phyloP scores from a whole-genome alignment of 208 protist genomes.

The Phytomonas francai region DNA sequence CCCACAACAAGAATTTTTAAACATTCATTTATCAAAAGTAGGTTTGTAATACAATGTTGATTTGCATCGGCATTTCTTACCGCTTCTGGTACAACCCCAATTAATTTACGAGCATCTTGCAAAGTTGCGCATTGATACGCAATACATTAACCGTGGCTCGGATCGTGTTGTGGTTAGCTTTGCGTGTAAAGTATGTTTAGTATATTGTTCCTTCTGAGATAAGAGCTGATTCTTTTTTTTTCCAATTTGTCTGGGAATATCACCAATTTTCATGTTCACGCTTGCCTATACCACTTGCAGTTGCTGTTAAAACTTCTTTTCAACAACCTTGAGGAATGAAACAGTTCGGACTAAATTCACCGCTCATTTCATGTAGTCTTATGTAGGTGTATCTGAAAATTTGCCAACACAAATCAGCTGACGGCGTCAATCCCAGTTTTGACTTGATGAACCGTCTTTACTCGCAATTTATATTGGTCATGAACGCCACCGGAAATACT shows the following conservation, averaged over 20 bases:
- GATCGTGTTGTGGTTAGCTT: background rate
- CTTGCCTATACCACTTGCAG: too few relatives aligned
- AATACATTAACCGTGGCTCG: background rate
- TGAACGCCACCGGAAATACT: background rate
- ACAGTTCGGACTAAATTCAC: too few relatives aligned
- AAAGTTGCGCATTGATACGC: background rate
- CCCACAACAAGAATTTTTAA: background rate
- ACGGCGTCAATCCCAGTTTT: background rate
- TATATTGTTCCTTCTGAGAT: background rate
- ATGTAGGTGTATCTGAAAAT: background rate
- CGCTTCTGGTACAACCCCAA: background rate
- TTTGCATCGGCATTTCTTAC: background rate
- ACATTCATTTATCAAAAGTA: background rate
- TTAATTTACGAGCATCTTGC: background rate
- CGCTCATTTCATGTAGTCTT: too few relatives aligned
- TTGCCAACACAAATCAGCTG: background rate
- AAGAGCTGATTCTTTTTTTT: background rate
- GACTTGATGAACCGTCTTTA: background rate
- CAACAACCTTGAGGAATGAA: too few relatives aligned
- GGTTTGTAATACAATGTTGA: background rate
- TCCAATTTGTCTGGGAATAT: too few relatives aligned
- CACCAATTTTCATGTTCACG: too few relatives aligned
- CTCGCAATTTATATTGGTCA: background rate
- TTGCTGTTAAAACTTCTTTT: too few relatives aligned
- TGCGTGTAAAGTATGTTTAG: background rate